A percentile compares a stretch with the other conserved stretches of the same genome.
Conservation (phyloP, 192 early-diverging fungal genomes). For the Entomortierella beljakovae region DNA sequence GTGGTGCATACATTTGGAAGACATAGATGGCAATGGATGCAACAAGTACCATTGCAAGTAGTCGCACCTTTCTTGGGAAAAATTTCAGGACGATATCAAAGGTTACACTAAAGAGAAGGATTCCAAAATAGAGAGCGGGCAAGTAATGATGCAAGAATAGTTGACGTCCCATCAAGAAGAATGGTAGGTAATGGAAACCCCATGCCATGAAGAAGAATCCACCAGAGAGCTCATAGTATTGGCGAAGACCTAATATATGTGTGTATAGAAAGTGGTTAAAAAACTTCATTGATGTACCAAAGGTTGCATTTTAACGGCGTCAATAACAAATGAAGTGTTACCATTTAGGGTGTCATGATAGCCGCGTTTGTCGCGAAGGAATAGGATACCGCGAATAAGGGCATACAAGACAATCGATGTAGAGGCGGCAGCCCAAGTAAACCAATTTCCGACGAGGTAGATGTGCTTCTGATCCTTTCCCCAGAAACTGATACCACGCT, state of each 20-base stretch:
- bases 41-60: constrained; percentile 64
- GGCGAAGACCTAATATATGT: constrained; percentile 46
- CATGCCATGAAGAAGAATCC: constrained; percentile 82
- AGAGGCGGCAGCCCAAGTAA: constrained; percentile 83
- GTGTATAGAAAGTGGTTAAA: constrained; percentile 55
- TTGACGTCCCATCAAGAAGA: constrained; percentile 91
- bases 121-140: constrained; percentile 91
- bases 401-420: constrained; percentile 70
- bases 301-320: not conserved
- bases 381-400: constrained; percentile 62
- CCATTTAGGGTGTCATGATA: constrained; percentile 54
- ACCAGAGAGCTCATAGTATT: constrained; percentile 66
- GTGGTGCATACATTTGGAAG: constrained; percentile 77
- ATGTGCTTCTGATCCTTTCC: constrained; percentile 77
- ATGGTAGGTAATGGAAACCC: constrained; percentile 88
- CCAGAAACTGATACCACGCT: constrained; percentile 91
- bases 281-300: no score
- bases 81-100: constrained; percentile 82
- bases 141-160: constrained; percentile 96
- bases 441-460: constrained; percentile 93
- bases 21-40: constrained; percentile 65
- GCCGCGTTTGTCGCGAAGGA: constrained; percentile 70
- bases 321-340: not conserved
- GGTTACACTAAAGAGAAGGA: constrained; percentile 75
- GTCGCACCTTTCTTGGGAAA: constrained; percentile 61